Base-by-base conservation (phyloP, 495 filamentous ascomycete species). In the Aspergillus sparsus region DNA sequence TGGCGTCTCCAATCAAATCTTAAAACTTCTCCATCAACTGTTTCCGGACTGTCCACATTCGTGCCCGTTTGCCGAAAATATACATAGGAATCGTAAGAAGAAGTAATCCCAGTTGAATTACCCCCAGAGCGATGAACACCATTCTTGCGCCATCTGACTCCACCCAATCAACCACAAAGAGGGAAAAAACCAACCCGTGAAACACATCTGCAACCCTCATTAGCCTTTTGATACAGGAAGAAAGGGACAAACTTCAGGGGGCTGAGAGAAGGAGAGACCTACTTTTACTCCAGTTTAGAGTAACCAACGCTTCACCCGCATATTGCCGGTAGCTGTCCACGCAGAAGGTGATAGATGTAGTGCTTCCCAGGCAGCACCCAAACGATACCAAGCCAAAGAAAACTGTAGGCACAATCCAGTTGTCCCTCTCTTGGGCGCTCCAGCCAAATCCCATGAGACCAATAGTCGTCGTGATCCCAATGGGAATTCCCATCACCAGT, bases 41-140 rank as follows among this genome's bases (percentile, higher is more conserved):
- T 81, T 83, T 90, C 49, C 92, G 79, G 32, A 92, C 90, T 0
- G 94, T 97, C 93, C 93, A 97, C 92, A 97, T 96, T n/a, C 94
- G 82, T 35, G 89, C 85, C 50, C 93, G 80, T 80, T 98, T 97
- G 46, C 94, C 94, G 62, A 87, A 97, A 35, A 98, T 91, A 69
- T 97, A 98, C 89, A 98, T 90, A 3, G 94, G 94, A 53, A 97
- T 90, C 7, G 92, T 88, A 60, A 82, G 86, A 11, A 89, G 60
- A 58, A 96, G 73, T 58, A 85, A 82, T 42, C 85, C 87, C 8
- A 97, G 71, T 74, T 97, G 93, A 27, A 97, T 93, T 35, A 90
- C 82, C n/a, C 93, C 93, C 39, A 97, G 81, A 53, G 84, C 89
- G 37, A 95, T 68, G 66, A 91, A 97, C 0, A 94, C 91, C 3